These are phyloP conservation scores for Tetratostichococcus sp. DNA, from an alignment of 139 green algal species.

Conservation along the genomic window DNA sequence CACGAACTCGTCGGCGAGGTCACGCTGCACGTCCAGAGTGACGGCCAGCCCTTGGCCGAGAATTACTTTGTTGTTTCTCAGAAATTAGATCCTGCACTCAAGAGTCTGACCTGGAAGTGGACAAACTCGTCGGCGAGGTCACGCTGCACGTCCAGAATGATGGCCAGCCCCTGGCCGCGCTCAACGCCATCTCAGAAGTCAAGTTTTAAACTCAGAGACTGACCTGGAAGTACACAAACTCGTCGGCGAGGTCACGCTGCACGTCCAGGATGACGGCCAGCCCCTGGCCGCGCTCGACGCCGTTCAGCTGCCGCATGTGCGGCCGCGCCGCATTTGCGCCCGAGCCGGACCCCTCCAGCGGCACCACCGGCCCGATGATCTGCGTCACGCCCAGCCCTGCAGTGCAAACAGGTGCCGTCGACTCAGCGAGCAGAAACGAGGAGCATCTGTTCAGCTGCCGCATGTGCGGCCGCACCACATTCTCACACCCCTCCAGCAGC, in stretches of 20 bases:
- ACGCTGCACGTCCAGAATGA: slow-evolving; percentile 31
- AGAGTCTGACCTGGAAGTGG: slow-evolving; percentile 23
- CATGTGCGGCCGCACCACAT: neutral
- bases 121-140: neutral
- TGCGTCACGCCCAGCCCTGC: slow-evolving; percentile 23
- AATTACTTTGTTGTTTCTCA: no score
- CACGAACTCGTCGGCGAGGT: neutral
- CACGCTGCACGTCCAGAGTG: slow-evolving; percentile 27
- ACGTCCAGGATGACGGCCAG: slow-evolving; percentile 35
- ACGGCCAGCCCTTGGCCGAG: slow-evolving; percentile 24
- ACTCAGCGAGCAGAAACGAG: no score
- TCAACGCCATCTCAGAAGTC: no score
- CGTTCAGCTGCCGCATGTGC: slow-evolving; percentile 16
- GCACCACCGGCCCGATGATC: slow-evolving; percentile 26
- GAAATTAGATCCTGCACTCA: neutral
- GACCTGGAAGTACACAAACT: slow-evolving; percentile 15
- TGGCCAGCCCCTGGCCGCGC: slow-evolving; percentile 19
- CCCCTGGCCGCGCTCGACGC: slow-evolving; percentile 23
- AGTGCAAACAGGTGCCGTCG: no score
- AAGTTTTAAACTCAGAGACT: no score
- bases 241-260: neutral
- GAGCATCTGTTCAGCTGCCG: no score
- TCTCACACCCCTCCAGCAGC: neutral
- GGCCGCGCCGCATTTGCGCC: neutral
- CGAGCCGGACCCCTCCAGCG: neutral